phyloP scores from a whole-genome alignment of 108 stramenopile species.

The Nitzschia palea region DNA sequence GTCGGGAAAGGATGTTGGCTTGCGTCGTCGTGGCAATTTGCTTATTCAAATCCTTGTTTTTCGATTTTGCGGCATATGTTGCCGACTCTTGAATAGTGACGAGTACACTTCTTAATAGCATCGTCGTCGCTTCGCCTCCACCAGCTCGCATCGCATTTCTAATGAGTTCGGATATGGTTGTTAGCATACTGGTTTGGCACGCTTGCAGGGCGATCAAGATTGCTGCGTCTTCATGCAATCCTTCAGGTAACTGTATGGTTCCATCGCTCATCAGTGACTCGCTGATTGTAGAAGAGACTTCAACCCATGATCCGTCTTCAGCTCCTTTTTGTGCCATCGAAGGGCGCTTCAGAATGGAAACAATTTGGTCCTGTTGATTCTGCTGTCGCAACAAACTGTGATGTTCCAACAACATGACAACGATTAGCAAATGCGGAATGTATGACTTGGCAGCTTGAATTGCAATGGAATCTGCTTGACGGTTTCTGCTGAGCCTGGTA shows the following conservation, averaged over 20 bases:
- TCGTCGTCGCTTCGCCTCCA: constrained; percentile 78
- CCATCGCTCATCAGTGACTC: constrained; percentile 24
- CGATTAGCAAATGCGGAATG: constrained; percentile 37
- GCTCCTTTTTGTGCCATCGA: constrained; percentile 29
- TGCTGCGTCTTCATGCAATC: constrained; percentile 7
- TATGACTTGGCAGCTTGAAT: constrained; percentile 38
- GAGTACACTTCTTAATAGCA: constrained; percentile 64
- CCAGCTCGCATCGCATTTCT: constrained; percentile 75
- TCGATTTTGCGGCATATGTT: constrained; percentile 15
- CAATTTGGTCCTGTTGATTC: background rate
- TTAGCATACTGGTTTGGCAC: constrained; percentile 65
- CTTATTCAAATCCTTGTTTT: background rate
- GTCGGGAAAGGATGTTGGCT: constrained; percentile 59
- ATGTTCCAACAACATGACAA: constrained; percentile 43
- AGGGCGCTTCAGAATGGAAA: constrained; percentile 27
- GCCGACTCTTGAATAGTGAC: constrained; percentile 32
- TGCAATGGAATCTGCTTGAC: constrained; percentile 12
- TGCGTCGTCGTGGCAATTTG: background rate
- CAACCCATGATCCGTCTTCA: constrained; percentile 49
- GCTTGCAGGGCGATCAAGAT: constrained; percentile 26
- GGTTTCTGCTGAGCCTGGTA: constrained; percentile 7
- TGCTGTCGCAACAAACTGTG: constrained; percentile 13
- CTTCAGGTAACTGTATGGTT: constrained; percentile 7
- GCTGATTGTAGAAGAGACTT: constrained; percentile 36
- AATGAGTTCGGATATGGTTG: constrained; percentile 61